Percentiles rank a stretch among this genome's conserved stretches.
These are phyloP conservation scores for Phytopythium helicoides DNA, from an alignment of 352 stramenopile species.

Conservation along the genomic window DNA sequence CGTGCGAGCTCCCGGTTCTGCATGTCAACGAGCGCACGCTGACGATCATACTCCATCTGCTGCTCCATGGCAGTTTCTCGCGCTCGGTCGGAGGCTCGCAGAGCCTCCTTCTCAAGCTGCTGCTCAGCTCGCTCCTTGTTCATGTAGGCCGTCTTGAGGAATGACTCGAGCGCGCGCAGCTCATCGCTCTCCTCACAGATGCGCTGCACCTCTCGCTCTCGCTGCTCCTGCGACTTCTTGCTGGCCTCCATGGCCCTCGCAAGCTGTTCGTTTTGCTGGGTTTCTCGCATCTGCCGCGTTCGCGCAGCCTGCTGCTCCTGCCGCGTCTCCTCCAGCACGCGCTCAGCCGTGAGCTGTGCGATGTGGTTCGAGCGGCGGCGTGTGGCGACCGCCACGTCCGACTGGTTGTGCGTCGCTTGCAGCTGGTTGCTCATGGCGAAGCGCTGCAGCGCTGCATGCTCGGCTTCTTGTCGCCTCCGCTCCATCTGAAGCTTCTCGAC, in stretches of 20 bases:
- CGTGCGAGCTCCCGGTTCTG: constrained; percentile 54
- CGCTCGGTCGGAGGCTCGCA: constrained; percentile 64
- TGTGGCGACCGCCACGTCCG: constrained; percentile 48
- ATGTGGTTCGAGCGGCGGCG: constrained; percentile 52
- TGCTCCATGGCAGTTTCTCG: constrained; percentile 88
- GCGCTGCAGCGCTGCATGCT: constrained; percentile 46
- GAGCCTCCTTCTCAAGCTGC: constrained; percentile 85
- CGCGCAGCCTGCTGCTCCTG: constrained; percentile 17
- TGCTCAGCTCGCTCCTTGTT: constrained; percentile 92
- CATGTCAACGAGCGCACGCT: constrained; percentile 70
- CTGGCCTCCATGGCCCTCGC: constrained; percentile 66
- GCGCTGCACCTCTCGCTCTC: constrained; percentile 85
- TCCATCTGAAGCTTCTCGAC: constrained; percentile 64
- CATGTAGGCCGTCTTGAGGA: constrained; percentile 93
- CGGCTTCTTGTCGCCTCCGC: constrained; percentile 54
- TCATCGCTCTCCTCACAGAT: constrained; percentile 91
- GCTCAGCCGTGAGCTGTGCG: constrained; percentile 64
- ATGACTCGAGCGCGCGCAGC: constrained; percentile 84
- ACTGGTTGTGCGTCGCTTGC: constrained; percentile 60
- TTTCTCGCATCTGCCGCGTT: constrained; percentile 30
- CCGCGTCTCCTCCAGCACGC: constrained; percentile 59
- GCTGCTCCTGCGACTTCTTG: constrained; percentile 60
- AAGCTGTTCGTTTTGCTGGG: constrained; percentile 73
- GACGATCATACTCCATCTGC: constrained; percentile 91
- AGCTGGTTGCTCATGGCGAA: constrained; percentile 60